Percentiles rank a stretch among this genome's conserved stretches.
These are phyloP conservation scores for Metarhizium humberi DNA, from an alignment of 2,329 filamentous ascomycete genomes.

Conservation along the genomic window DNA sequence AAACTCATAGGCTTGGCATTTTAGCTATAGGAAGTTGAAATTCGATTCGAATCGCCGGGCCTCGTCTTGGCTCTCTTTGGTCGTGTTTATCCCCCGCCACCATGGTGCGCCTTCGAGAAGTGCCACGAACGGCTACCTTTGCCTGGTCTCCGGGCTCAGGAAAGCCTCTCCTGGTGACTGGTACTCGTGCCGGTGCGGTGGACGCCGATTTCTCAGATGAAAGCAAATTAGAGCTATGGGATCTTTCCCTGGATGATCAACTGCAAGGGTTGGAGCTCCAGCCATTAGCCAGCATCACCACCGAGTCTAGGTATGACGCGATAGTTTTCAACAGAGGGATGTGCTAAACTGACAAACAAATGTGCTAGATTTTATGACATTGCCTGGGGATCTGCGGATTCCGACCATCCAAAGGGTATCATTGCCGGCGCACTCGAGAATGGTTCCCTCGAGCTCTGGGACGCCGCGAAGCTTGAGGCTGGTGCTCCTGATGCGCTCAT, in stretches of 20 bases:
- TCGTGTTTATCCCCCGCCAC: conserved; percentile 20
- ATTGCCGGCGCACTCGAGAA: conserved; percentile 95
- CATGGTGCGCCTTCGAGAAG: conserved; percentile 96
- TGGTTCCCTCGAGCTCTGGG: conserved; percentile 88
- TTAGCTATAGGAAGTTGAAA: background rate
- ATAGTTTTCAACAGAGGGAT: background rate
- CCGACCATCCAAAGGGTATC: conserved; percentile 72
- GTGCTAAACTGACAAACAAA: conserved; percentile 7
- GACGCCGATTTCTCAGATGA: conserved; percentile 97
- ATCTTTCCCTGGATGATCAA: conserved; percentile 71
- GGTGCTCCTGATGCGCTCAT: conserved; percentile 65
- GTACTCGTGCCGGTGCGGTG: conserved; percentile 88
- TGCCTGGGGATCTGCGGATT: conserved; percentile 79
- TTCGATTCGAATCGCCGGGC: background rate
- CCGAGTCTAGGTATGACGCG: conserved; percentile 69
- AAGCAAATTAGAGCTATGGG: conserved; percentile 93
- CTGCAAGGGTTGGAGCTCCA: conserved; percentile 74
- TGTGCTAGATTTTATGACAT: conserved; percentile 81
- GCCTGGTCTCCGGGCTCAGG: conserved; percentile 83
- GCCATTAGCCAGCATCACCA: conserved; percentile 72
- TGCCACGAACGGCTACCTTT: conserved; percentile 92
- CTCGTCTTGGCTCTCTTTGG: conserved; percentile 13
- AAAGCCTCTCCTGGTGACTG: conserved; percentile 79
- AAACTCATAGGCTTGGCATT: conserved; percentile 3
- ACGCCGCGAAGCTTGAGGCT: conserved; percentile 60